phyloP scores from a whole-genome alignment of 441 rosid species.

The Bruguiera hainesii region DNA sequence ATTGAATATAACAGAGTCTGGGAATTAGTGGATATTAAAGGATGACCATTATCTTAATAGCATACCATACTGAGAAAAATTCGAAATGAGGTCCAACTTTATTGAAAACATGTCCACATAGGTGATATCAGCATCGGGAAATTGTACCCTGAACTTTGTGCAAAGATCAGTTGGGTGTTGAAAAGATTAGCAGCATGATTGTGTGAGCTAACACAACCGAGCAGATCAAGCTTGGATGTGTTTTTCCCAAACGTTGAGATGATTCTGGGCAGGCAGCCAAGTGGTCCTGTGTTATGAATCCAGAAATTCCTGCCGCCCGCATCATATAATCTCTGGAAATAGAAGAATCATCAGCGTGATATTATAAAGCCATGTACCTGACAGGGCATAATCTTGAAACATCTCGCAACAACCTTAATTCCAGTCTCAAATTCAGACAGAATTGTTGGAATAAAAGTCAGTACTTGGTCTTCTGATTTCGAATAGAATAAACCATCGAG shows the following conservation, averaged over 20 bases:
- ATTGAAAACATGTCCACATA: constrained; percentile 50
- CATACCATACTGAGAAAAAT: constrained; percentile 40
- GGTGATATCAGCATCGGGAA: constrained; percentile 33
- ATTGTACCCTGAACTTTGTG: constrained; percentile 27
- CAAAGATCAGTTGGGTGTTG: constrained; percentile 39
- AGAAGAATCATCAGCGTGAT: too few relatives aligned
- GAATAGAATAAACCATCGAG: constrained; percentile 31
- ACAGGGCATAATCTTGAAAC: neutral
- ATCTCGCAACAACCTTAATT: constrained; percentile 28
- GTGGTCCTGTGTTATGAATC: constrained; percentile 51
- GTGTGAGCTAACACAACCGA: constrained; percentile 37
- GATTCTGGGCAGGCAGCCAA: constrained; percentile 52
- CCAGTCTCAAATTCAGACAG: constrained; percentile 29
- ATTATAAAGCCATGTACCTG: too few relatives aligned
- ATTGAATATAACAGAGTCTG: neutral
- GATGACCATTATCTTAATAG: neutral
- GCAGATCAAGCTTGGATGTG: constrained; percentile 31
- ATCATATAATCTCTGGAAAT: constrained; percentile 27
- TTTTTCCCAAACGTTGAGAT: constrained; percentile 26
- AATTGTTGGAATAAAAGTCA: constrained; percentile 28
- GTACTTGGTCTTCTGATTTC: constrained; percentile 33
- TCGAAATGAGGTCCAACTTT: constrained; percentile 45
- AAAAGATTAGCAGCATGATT: constrained; percentile 36
- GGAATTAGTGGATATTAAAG: neutral
- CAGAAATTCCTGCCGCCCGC: constrained; percentile 50